Base-by-base conservation (phyloP, 2,329 filamentous ascomycete genomes). In the Aspergillus glaucus region DNA sequence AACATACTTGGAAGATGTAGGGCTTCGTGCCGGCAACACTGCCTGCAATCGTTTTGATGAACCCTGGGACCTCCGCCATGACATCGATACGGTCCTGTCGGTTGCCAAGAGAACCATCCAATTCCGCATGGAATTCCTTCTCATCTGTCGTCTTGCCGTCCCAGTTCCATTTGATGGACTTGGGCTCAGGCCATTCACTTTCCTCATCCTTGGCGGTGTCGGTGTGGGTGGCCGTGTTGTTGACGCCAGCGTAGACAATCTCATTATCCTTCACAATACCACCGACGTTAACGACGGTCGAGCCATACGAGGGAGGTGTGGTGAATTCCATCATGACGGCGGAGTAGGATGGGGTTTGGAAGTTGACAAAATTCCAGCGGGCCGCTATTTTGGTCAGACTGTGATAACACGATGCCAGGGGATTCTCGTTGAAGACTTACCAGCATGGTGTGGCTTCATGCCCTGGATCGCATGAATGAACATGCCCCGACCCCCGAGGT, bases 381-480 rank as follows among this genome's bases (percentile, higher is more conserved):
- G 87, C 84, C 53, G 92, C 83, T 81, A 56, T 39, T 6, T 9
- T 32, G 30, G 48, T 55, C 48, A 58, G 53, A 19, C 14, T 26
- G 42, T 36, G 30, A 46, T 51, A 44, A 45, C 19, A 46, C 17
- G 8, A 17, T 14, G 36, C 8, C 26, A 30, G 26, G 8, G 10
- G 10, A 12, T 12, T 30, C 6, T 34, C 15, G 17, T 6, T 32
- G 47, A 17, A 10, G 44, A 61, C 73, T 61, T 74, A 83, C 80
- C 91, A 51, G 90, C 87, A 67, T 98, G 94, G 70, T 98, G 93
- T 37, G 93, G 93, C 79, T 98, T 98, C 92, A 97, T 97, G 67
- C 91, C 93, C 74, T 97, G 93, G 45, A 97, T 75, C 37, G 89
- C 91, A 68, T 93, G 86, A 57, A 86, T 78, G 72, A 90, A 92